phyloP scores from a whole-genome alignment of 2,329 filamentous ascomycete genomes.

The Venturia aucupariae region DNA sequence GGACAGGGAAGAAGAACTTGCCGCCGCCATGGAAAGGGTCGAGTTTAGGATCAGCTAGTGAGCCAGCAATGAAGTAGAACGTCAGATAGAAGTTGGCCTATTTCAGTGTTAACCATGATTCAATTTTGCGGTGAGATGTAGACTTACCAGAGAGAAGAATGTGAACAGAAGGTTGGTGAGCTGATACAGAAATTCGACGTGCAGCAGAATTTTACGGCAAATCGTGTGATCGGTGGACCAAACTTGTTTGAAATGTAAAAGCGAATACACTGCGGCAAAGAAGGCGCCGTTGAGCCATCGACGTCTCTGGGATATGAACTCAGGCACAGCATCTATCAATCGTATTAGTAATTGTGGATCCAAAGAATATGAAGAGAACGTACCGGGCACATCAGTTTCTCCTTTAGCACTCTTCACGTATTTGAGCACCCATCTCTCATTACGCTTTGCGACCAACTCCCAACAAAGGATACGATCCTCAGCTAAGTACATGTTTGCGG shows the following conservation, averaged over 20 bases:
- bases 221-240: conserved; percentile 89
- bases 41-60: conserved; percentile 64
- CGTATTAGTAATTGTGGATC: neutral
- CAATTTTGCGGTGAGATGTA: conserved; percentile 16
- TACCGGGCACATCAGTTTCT: conserved; percentile 95
- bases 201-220: conserved; percentile 78
- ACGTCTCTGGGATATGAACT: conserved; percentile 93
- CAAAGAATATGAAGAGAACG: conserved; percentile 27
- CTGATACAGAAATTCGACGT: conserved; percentile 94
- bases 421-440: conserved; percentile 93
- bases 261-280: conserved; percentile 94
- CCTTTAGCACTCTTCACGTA: conserved; percentile 95
- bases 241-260: conserved; percentile 89
- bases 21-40: conserved; percentile 89
- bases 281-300: conserved; percentile 98
- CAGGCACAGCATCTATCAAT: conserved; percentile 70
- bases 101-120: conserved; percentile 12
- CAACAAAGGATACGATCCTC: conserved; percentile 86
- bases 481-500: conserved; percentile 90
- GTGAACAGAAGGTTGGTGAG: conserved; percentile 89
- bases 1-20: conserved; percentile 72
- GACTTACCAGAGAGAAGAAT: conserved; percentile 70
- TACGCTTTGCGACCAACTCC: conserved; percentile 92
- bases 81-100: conserved; percentile 83
- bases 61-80: conserved; percentile 96